Conservation (phyloP, 2,329 filamentous ascomycete genomes). For the Epichloe gansuensis region DNA sequence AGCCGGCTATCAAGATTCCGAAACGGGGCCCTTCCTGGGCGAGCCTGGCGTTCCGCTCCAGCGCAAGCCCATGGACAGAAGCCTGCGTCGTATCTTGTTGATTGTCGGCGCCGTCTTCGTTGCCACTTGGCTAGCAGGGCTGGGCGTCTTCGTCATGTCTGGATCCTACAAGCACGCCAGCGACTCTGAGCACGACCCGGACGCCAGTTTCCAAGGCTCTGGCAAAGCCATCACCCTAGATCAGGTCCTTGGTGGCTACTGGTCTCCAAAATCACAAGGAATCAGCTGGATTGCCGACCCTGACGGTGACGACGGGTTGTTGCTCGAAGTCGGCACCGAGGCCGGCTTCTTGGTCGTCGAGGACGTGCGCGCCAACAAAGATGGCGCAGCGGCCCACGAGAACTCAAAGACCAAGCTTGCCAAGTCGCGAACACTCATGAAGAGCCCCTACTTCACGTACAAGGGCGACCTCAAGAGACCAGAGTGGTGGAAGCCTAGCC, state of each 20-base stretch:
- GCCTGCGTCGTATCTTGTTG: slow-evolving; percentile 49
- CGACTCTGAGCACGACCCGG: slow-evolving; percentile 51
- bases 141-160: slow-evolving; percentile 52
- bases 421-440: slow-evolving; percentile 61
- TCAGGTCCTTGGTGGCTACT: slow-evolving; percentile 54
- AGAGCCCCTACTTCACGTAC: slow-evolving; percentile 48
- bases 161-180: slow-evolving; percentile 55
- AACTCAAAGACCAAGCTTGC: slow-evolving; percentile 20
- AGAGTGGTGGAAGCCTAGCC: slow-evolving; percentile 57
- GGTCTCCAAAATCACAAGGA: slow-evolving; percentile 47
- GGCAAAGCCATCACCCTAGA: slow-evolving; percentile 64
- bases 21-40: slow-evolving; percentile 40
- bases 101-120: slow-evolving; percentile 48
- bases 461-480: slow-evolving; percentile 43
- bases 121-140: slow-evolving; percentile 54
- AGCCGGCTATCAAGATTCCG: slow-evolving; percentile 26
- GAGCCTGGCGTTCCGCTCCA: slow-evolving; percentile 22
- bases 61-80: slow-evolving; percentile 49
- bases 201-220: slow-evolving; percentile 48
- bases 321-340: slow-evolving; percentile 59
- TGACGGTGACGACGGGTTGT: slow-evolving; percentile 66
- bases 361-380: slow-evolving; percentile 51
- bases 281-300: slow-evolving; percentile 69
- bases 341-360: slow-evolving; percentile 76
- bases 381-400: slow-evolving; percentile 20